These are phyloP conservation scores for Leccinum boreale DNA, from an alignment of 768 basidiomycete species.

Conservation along the genomic window DNA sequence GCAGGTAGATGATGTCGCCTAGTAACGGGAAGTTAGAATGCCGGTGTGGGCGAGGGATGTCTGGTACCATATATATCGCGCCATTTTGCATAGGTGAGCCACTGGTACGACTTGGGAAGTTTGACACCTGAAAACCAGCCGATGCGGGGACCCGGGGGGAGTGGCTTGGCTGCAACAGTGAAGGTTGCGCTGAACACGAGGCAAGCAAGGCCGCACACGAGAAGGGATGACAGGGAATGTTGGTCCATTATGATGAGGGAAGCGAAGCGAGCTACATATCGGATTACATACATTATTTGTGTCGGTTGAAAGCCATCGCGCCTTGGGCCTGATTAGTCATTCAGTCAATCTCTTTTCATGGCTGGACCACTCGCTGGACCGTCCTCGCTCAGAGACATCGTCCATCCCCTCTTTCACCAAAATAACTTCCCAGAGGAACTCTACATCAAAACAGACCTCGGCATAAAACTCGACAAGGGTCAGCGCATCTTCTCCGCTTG, in stretches of 20 bases:
- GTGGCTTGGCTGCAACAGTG: conserved; percentile 2
- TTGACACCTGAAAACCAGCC: conserved; percentile 34
- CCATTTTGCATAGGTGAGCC: conserved; percentile 47
- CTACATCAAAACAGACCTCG: conserved; percentile 78
- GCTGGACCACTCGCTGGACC: conserved; percentile 54
- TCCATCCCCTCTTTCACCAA: conserved; percentile 92
- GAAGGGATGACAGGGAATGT: background rate
- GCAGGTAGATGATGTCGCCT: conserved; percentile 49
- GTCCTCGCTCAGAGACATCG: conserved; percentile 61
- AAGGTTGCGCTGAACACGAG: conserved; percentile 12
- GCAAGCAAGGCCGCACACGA: conserved; percentile 8
- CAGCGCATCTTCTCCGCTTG: background rate
- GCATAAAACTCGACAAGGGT: conserved; percentile 93
- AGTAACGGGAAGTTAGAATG: background rate
- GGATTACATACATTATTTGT: background rate
- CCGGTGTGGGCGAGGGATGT: background rate
- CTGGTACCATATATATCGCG: conserved; percentile 38
- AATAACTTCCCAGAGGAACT: conserved; percentile 81
- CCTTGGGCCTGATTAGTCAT: background rate
- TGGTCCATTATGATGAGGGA: background rate
- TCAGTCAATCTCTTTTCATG: conserved; percentile 7
- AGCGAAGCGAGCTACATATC: background rate
- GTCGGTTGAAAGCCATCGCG: background rate
- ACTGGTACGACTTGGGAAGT: conserved; percentile 38
- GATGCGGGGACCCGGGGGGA: conserved; percentile 43